Evolutionary conservation across 805 yeast species (phyloP).

Genomic region (Candida tammaniensis): DNA sequence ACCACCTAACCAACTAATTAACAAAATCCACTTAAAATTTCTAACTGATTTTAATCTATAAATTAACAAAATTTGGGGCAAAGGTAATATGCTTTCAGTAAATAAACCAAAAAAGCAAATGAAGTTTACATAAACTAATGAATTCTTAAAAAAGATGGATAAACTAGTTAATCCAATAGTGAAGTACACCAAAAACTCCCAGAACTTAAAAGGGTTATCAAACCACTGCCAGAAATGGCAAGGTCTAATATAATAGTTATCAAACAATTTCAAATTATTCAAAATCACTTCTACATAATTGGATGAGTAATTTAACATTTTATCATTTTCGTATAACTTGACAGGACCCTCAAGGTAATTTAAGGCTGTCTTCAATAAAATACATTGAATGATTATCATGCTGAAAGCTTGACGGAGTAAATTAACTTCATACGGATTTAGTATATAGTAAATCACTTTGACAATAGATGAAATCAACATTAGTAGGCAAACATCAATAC

Average conservation of each 20-base stretch:
- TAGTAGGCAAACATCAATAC: slow-evolving; percentile 89
- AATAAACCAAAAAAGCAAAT: slow-evolving; percentile 66
- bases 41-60: slow-evolving; percentile 65
- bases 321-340: slow-evolving; percentile 26
- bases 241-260: slow-evolving; percentile 59
- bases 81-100: slow-evolving; percentile 69
- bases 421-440: slow-evolving; percentile 79
- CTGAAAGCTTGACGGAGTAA: slow-evolving; percentile 73
- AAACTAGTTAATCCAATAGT: slow-evolving; percentile 35
- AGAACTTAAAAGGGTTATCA: slow-evolving; percentile 46
- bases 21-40: slow-evolving; percentile 72
- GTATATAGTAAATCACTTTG: slow-evolving; percentile 72
- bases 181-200: slow-evolving; percentile 59
- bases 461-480: slow-evolving; percentile 77
- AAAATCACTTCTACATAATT: slow-evolving; percentile 9
- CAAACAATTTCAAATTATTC: slow-evolving; percentile 55
- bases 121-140: slow-evolving; percentile 40
- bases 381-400: slow-evolving; percentile 78
- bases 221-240: slow-evolving; percentile 86
- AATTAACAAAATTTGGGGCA: slow-evolving; percentile 74
- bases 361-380: slow-evolving; percentile 63
- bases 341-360: slow-evolving; percentile 45
- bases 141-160: slow-evolving; percentile 38
- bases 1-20: slow-evolving; percentile 87
- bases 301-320: slow-evolving; percentile 21